Conservation (phyloP, 352 stramenopile species). For the Saprolegnia parasitica region DNA sequence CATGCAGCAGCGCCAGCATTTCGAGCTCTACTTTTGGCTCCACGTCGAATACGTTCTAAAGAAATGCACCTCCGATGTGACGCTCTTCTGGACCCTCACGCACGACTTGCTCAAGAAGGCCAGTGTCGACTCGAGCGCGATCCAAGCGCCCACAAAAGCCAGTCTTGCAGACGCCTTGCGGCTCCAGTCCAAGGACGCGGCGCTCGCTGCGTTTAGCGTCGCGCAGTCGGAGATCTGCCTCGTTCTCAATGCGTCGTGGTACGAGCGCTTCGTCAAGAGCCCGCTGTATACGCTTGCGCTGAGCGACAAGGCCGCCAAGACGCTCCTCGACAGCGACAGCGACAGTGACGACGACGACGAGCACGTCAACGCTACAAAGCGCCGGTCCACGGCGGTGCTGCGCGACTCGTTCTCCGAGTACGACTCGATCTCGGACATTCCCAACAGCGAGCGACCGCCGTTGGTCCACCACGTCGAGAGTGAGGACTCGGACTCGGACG, state of each 20-base stretch:
- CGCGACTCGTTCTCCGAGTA: slow-evolving; percentile 23
- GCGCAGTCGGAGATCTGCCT: slow-evolving; percentile 80
- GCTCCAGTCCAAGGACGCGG: slow-evolving; percentile 39
- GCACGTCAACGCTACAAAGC: not conserved
- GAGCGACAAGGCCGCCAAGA: slow-evolving; percentile 38
- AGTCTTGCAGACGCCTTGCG: slow-evolving; percentile 53
- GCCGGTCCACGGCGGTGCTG: too few relatives aligned
- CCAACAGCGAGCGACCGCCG: slow-evolving; percentile 30
- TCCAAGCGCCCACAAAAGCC: slow-evolving; percentile 69
- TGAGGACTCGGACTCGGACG: slow-evolving; percentile 35
- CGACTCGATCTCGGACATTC: slow-evolving; percentile 9
- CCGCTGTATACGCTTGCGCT: slow-evolving; percentile 75
- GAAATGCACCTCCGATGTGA: slow-evolving; percentile 45
- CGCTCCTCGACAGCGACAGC: slow-evolving; percentile 38
- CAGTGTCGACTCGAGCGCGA: slow-evolving; percentile 69
- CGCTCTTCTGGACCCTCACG: slow-evolving; percentile 66
- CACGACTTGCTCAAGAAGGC: slow-evolving; percentile 65
- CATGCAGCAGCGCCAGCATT: slow-evolving; percentile 84
- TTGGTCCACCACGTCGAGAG: slow-evolving; percentile 35
- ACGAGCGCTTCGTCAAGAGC: slow-evolving; percentile 79
- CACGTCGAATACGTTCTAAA: slow-evolving; percentile 85
- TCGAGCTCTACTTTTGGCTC: slow-evolving; percentile 85
- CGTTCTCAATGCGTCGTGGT: slow-evolving; percentile 76
- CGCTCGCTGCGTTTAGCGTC: slow-evolving; percentile 49
- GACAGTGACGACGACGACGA: slow-evolving; percentile 27